Base-by-base conservation (phyloP, 148 eudicot species). In the Rhododendron kiyosumense region DNA sequence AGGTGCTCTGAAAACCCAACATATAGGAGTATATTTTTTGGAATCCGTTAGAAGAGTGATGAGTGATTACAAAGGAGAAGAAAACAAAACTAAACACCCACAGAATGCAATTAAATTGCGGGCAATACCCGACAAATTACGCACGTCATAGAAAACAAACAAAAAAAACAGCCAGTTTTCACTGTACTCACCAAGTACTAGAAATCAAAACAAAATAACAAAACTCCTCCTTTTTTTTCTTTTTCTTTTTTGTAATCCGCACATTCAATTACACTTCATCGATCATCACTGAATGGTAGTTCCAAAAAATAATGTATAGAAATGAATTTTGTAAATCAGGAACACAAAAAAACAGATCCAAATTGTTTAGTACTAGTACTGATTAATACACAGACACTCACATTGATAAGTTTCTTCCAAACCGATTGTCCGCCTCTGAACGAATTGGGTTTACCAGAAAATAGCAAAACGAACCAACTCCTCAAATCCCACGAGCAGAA, bases 71-170 rank as follows among this genome's bases (percentile, higher is more conserved):
- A 48, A 59, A 28, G 75, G 57, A 85, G 57, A 85, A 63, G 26
- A 84, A 77, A 54, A 22, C 82, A 14, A 38, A 52, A 77, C 34
- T 20, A 24, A 84, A 84, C 81, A 54, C 1, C 8, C 43, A 32
- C 63, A 14, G 32, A 84, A 46, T 24, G 73, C 74, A 54, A 83
- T 9, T 0, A 83, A 71, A 69, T 83, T 28, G 61, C 63, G 45
- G 76, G 83, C 83, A 45, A 78, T 61, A 79, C 48, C 61, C 26
- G 83, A 79, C 83, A 63, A 59, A 79, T 61, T 12, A 34, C 18
- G 28, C 10, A 78, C 78, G 45, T 63, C 86, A 85, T 24, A 76
- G 10, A 41, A 85, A 63, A 54, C 79, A 63, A 63, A n/a, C 22
- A 22, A 24, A 63, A 63, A 59, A 18, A 59, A 20, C 45, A 54